Evolutionary conservation across 169 alveolate species (phyloP).

Genomic region (Plasmodium falciparum): DNA sequence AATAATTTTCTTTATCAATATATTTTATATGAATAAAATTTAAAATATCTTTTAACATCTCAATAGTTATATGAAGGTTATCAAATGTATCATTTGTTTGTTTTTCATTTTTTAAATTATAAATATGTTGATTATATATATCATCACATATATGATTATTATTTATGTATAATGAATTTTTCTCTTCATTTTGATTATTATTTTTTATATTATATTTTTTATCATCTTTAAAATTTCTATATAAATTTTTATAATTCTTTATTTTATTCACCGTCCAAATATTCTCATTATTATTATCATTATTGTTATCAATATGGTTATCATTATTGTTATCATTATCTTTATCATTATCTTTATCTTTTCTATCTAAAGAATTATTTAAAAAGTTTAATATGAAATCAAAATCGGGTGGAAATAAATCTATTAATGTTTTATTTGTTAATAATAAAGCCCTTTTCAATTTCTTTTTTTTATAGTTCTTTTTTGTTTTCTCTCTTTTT

Average conservation of each 20-base stretch:
- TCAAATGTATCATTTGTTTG: neutral
- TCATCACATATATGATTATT: conserved; percentile 2
- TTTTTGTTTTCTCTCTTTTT: neutral
- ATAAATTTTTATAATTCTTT: conserved; percentile 18
- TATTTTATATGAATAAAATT: conserved; percentile 34
- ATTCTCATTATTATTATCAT: neutral
- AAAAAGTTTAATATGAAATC: conserved; percentile 15
- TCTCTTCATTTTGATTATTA: neutral
- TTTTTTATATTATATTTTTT: too few species aligned
- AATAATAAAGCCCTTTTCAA: conserved; percentile 19
- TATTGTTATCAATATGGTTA: too few species aligned
- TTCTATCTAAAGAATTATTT: neutral
- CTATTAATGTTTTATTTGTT: conserved; percentile 33
- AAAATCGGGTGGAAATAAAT: conserved; percentile 36
- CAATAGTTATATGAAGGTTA: neutral
- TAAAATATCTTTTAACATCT: conserved; percentile 6
- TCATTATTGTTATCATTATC: too few species aligned
- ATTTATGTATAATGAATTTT: conserved; percentile 4
- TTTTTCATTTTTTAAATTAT: neutral
- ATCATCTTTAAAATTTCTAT: too few species aligned
- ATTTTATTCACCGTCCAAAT: conserved; percentile 39
- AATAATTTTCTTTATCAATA: conserved; percentile 11
- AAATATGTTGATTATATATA: neutral
- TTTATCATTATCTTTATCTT: neutral
- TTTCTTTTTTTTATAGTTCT: neutral